phyloP scores from a whole-genome alignment of 352 stramenopile species.

The Halophytophthora polymorphica region DNA sequence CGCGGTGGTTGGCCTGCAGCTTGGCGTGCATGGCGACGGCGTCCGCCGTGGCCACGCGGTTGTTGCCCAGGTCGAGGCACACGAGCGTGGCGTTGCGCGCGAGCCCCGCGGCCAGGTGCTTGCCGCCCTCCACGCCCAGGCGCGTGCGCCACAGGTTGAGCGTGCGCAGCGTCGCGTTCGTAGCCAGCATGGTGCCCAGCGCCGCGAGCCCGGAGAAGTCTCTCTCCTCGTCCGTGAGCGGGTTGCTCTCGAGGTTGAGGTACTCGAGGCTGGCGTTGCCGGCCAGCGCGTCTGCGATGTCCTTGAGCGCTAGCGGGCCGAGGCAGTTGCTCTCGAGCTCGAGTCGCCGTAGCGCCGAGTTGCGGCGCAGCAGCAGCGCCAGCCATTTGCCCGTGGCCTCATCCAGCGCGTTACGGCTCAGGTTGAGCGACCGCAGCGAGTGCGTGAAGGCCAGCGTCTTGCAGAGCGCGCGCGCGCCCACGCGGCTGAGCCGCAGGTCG shows the following conservation, averaged over 20 bases:
- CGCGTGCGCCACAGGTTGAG: constrained; percentile 77
- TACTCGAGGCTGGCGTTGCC: constrained; percentile 53
- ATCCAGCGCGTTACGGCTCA: constrained; percentile 64
- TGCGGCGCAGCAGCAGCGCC: constrained; percentile 54
- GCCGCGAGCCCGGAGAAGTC: constrained; percentile 62
- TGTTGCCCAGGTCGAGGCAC: constrained; percentile 81
- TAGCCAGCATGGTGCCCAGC: constrained; percentile 48
- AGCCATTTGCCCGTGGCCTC: constrained; percentile 64
- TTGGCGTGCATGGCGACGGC: constrained; percentile 43
- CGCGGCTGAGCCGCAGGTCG: constrained; percentile 42
- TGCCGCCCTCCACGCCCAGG: constrained; percentile 61
- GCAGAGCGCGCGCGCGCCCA: constrained; percentile 61
- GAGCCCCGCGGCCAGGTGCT: constrained; percentile 55
- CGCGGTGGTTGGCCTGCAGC: constrained; percentile 48
- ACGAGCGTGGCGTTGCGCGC: constrained; percentile 54
- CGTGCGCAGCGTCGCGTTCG: constrained; percentile 59
- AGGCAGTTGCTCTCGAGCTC: constrained; percentile 72
- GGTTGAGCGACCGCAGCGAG: constrained; percentile 57
- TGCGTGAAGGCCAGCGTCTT: constrained; percentile 71
- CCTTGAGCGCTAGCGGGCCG: constrained; percentile 41
- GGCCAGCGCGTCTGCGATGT: constrained; percentile 53
- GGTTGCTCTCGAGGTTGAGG: constrained; percentile 77
- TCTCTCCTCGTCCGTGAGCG: constrained; percentile 73
- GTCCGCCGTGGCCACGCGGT: constrained; percentile 58
- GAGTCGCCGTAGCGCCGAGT: constrained; percentile 54